Conservation (phyloP, 1,284 basidiomycete genomes). For the Salmacisia buchloeana region DNA sequence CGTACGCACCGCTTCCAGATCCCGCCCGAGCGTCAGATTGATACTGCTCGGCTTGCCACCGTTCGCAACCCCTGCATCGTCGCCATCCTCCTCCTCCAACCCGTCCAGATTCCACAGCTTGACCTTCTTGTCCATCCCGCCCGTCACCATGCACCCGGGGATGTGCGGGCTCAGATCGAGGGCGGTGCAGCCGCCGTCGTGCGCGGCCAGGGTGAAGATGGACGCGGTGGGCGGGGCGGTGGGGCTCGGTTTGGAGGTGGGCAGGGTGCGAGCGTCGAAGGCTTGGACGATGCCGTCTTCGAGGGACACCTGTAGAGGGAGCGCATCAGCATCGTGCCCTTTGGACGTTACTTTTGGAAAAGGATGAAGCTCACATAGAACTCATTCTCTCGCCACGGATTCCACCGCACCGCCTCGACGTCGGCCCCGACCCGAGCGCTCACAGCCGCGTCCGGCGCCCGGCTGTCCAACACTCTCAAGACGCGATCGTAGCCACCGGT, state of each 20-base stretch:
- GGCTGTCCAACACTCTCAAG: constrained; percentile 83
- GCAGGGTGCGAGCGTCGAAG: constrained; percentile 78
- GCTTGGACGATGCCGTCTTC: constrained; percentile 87
- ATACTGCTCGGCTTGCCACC: constrained; percentile 54
- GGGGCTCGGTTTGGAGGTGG: background rate
- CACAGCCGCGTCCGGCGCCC: constrained; percentile 71
- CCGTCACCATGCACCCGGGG: constrained; percentile 83
- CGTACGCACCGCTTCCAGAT: constrained; percentile 66
- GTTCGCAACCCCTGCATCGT: no score
- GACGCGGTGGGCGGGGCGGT: constrained; percentile 18
- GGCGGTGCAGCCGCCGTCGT: constrained; percentile 86
- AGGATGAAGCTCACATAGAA: constrained; percentile 69
- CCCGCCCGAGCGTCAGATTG: constrained; percentile 78
- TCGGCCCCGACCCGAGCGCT: constrained; percentile 76
- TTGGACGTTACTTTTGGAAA: no score
- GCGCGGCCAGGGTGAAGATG: constrained; percentile 85
- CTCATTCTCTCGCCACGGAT: constrained; percentile 79
- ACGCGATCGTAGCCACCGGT: constrained; percentile 92
- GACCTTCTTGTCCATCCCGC: constrained; percentile 82
- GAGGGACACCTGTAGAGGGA: constrained; percentile 71
- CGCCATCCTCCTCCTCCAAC: constrained; percentile 53
- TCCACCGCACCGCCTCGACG: constrained; percentile 90
- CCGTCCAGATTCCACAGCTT: constrained; percentile 75
- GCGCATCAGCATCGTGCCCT: no score
- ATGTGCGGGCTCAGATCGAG: constrained; percentile 88